Base-by-base conservation (phyloP, 805 yeast genomes). In the Wickerhamomyces kurtzmanii region DNA sequence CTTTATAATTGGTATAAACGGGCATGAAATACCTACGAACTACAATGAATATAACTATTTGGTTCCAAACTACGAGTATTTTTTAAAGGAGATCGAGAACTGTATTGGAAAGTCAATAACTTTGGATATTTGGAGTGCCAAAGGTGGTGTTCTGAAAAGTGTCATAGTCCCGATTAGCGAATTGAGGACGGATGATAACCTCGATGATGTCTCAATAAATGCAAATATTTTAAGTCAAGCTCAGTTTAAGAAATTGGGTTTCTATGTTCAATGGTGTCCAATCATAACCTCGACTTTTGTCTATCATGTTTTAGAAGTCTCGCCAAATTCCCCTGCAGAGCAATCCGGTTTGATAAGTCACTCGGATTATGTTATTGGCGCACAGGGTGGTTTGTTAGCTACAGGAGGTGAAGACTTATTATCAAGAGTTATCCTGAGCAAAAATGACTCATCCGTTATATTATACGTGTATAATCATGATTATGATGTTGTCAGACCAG, bases 391-490 rank as follows among this genome's bases (percentile, higher is more conserved):
- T 0, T 57, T 84, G 22, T 59, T 89, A 31, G 76, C 84, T 3
- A 73, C 80, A 1, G 96, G 96, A 8, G 96, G 96, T 9, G 96
- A 87, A 52, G 74, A 78, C 16, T 53, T 84, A 17, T 55, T 87
- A 29, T 75, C 85, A 3, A 65, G 77, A 19, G 75, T 84, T 2
- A 65, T 85, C 2, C 59, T 69, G 24, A 65, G 75, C 6, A 68
- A 59, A 29, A 55, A 53, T n/a, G 54, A 51, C 37, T 59, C 55
- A 14, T 59, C 65, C 4, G 41, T 76, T 23, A 67, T 68, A 6
- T 51, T 80, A 10, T 76, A 76, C 44, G 95, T 87, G 1, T 89
- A 89, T 53, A 89, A 89, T 51, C 89, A 80, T 41, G 93, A 82
- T 44, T 79, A 74, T 44, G 91, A 89, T 47, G 66, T 80, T 10